Conservation (phyloP, 2,329 filamentous ascomycete genomes). For the Paraconiothyrium sp. region DNA sequence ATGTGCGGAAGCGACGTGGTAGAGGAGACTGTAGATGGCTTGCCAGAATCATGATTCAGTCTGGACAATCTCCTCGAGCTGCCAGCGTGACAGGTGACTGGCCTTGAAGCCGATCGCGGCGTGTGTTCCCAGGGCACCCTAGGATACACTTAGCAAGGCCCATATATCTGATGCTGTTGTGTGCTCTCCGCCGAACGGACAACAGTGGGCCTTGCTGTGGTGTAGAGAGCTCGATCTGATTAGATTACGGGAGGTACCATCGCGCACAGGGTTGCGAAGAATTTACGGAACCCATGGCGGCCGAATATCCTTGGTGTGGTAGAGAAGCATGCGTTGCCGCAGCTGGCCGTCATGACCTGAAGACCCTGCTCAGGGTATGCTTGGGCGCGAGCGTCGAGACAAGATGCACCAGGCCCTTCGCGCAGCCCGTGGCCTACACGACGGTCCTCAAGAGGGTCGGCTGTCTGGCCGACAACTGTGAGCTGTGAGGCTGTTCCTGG, state of each 20-base stretch:
- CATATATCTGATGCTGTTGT: neutral
- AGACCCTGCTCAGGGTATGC: neutral
- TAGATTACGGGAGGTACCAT: neutral
- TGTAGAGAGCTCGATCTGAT: neutral
- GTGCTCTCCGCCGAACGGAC: neutral
- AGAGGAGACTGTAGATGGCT: neutral
- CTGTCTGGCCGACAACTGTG: neutral
- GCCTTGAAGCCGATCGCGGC: neutral
- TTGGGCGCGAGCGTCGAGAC: neutral
- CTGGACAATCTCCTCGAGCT: neutral
- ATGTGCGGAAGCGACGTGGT: neutral
- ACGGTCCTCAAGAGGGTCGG: neutral
- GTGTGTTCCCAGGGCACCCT: neutral
- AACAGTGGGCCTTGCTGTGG: neutral
- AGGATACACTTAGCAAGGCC: neutral
- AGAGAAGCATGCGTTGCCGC: neutral
- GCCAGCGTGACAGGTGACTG: neutral
- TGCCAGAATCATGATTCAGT: neutral
- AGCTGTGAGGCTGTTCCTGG: conserved; percentile 15
- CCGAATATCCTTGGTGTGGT: neutral
- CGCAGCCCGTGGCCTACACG: neutral
- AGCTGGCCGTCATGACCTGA: neutral
- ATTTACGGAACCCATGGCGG: neutral
- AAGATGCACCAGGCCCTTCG: neutral
- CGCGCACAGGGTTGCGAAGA: neutral